Evolutionary conservation across 768 basidiomycete species (phyloP), one percentile per base, ranked within the genome.

Genomic region (Tricholoma saponaceum): DNA sequence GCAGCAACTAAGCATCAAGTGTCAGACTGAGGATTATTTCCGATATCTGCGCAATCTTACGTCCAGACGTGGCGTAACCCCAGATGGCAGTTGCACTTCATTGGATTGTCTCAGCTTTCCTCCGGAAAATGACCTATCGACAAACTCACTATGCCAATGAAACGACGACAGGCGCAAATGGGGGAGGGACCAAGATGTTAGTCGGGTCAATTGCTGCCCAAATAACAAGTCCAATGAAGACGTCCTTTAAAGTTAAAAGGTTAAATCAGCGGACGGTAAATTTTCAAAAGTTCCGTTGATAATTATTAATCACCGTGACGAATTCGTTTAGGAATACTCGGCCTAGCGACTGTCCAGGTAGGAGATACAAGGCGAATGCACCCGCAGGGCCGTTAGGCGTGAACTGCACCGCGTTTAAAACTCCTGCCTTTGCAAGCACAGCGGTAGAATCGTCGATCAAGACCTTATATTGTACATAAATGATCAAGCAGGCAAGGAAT

Each of bases 391-490:
- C 79, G 41, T 72, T 71, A 1, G 77, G 74, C 0, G 75, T 76
- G 60, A 70, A 76, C 35, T 68, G 61, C 26, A 69, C 59, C 1
- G 59, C 59, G 2, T 70, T 68, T 16, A 71, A 64, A 13, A 50
- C 52, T 0, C 62, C 67, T 9, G 68, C 70, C 16, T 64, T 61
- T 6, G 39, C 56, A 37, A 77, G 52, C 2, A 60, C 59, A 9
- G 44, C 62, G 59, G 82, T 81, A 16, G 72, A 67, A 10, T 60
- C 54, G 50, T 68, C 61, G 33, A 90, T 74, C 51, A 79, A 56
- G 49, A 79, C 72, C 59, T 79, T 79, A 74, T 85, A 90, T 62
- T 89, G 84, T 5, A 75, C 74, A 65, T 89, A 89, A 51, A 85
- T 67, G 47, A 84, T 58, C 37, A 86, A 70, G 55, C 79, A 82